These are phyloP conservation scores for Lentinula raphanica DNA, from an alignment of 768 basidiomycete species.

Conservation along the genomic window DNA sequence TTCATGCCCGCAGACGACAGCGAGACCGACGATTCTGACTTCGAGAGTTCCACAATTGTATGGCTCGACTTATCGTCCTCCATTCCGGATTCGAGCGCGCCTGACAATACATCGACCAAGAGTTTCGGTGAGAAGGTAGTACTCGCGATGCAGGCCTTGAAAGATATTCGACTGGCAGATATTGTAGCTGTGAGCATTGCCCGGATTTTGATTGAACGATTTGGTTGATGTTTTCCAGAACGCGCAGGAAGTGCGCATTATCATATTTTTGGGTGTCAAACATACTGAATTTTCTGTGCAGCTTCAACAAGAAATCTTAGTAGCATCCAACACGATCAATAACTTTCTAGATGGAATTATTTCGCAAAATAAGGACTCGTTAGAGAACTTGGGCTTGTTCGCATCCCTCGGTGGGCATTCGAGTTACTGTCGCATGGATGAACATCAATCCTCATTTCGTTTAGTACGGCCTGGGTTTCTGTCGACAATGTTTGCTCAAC, in stretches of 20 bases:
- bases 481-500: constrained; percentile 44
- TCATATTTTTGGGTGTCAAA: not conserved
- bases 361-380: constrained; percentile 5
- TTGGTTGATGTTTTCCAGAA: not conserved
- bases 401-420: not conserved
- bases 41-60: constrained; percentile 2
- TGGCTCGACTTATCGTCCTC: not conserved
- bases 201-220: not conserved
- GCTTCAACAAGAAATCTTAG: constrained; percentile 14
- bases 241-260: no score
- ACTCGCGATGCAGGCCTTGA: not conserved
- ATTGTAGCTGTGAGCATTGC: not conserved
- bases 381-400: not conserved
- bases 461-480: constrained; percentile 28
- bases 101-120: not conserved
- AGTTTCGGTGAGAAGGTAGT: not conserved
- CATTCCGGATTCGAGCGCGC: not conserved
- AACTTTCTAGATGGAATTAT: constrained; percentile 13
- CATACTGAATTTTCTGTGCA: not conserved
- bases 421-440: no score
- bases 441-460: no score
- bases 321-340: constrained; percentile 17
- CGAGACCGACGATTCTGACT: constrained; percentile 1
- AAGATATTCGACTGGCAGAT: not conserved
- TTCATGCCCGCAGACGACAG: not conserved